Evolutionary conservation across 2,329 filamentous ascomycete species (phyloP).

Genomic region (Colletotrichum aenigma): DNA sequence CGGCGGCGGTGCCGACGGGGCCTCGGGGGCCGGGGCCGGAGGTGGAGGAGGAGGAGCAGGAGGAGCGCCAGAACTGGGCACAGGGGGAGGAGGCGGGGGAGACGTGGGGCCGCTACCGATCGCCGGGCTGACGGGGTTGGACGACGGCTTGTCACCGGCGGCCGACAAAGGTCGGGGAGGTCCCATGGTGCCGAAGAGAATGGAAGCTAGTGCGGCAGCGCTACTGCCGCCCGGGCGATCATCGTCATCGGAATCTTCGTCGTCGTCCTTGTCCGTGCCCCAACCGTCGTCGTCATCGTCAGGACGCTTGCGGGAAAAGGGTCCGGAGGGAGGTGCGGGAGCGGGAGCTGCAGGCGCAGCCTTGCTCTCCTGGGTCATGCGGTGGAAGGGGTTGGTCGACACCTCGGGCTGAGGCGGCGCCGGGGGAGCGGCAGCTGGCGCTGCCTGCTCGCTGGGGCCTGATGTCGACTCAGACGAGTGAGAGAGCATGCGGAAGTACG

Average conservation of each 20-base stretch:
- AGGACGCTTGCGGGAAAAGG: constrained; percentile 58
- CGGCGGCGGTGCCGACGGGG: constrained; percentile 31
- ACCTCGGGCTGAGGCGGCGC: constrained; percentile 49
- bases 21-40: constrained; percentile 23
- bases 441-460: constrained; percentile 44
- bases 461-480: constrained; percentile 65
- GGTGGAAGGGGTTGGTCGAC: constrained; percentile 97
- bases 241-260: constrained; percentile 73
- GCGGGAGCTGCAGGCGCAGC: constrained; percentile 37
- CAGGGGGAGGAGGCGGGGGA: constrained; percentile 33
- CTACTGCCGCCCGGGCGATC: constrained; percentile 80
- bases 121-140: constrained; percentile 40
- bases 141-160: constrained; percentile 70
- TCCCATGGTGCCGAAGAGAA: constrained; percentile 96
- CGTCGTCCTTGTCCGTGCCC: constrained; percentile 73
- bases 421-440: constrained; percentile 45
- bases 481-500: constrained; percentile 89
- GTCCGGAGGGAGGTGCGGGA: constrained; percentile 48
- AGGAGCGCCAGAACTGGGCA: constrained; percentile 24
- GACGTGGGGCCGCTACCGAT: constrained; percentile 41
- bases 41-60: constrained; percentile 36
- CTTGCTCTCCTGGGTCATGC: constrained; percentile 71
- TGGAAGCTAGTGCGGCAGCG: constrained; percentile 91
- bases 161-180: constrained; percentile 88
- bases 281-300: constrained; percentile 77